These are phyloP conservation scores for Albifimbria verrucaria DNA, from an alignment of 2,329 filamentous ascomycete species.

Conservation along the genomic window DNA sequence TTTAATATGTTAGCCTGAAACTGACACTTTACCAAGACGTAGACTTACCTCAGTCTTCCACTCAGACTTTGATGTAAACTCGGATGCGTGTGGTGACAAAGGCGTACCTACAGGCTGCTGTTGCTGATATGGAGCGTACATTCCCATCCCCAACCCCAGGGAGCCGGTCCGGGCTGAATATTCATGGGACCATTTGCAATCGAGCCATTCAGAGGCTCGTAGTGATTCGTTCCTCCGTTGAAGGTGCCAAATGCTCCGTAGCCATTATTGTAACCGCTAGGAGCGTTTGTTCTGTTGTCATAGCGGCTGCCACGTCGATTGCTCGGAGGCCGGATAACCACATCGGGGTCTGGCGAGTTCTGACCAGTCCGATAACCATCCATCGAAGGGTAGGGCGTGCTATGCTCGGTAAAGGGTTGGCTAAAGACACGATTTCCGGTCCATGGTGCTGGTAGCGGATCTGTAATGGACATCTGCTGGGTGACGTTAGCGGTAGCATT, in stretches of 20 bases:
- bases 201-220: conserved; percentile 32
- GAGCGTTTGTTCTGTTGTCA: conserved; percentile 39
- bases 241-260: conserved; percentile 29
- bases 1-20: conserved; percentile 23
- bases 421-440: conserved; percentile 37
- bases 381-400: conserved; percentile 27
- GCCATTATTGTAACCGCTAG: conserved; percentile 28
- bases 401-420: conserved; percentile 38
- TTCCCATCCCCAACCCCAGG: conserved; percentile 38
- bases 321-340: conserved; percentile 38
- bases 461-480: conserved; percentile 31
- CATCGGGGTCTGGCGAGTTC: conserved; percentile 46
- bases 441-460: conserved; percentile 40
- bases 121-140: conserved; percentile 49
- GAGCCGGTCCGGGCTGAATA: conserved; percentile 30
- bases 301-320: conserved; percentile 45
- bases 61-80: conserved; percentile 59
- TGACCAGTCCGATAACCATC: conserved; percentile 45
- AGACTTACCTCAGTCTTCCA: conserved; percentile 56
- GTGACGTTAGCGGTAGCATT: conserved; percentile 29
- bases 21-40: background rate
- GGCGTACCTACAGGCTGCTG: conserved; percentile 61
- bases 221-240: conserved; percentile 28
- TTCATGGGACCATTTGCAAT: conserved; percentile 29
- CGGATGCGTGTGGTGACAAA: conserved; percentile 69